These are phyloP conservation scores for Fomitopsis schrenkii DNA, from an alignment of 1,284 basidiomycete species.

Conservation along the genomic window DNA sequence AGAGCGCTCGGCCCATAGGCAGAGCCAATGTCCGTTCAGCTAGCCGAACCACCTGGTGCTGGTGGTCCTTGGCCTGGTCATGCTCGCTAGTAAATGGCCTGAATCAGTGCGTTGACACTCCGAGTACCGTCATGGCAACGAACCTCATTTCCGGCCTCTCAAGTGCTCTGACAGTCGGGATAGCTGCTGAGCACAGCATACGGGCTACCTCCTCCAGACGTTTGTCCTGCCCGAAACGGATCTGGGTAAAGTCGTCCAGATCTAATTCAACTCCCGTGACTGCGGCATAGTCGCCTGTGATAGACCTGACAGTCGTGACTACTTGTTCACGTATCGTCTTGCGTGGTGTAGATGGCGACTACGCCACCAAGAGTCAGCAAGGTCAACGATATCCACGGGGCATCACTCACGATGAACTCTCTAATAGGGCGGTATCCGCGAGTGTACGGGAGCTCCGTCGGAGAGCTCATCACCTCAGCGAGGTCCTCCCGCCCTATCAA, in stretches of 20 bases:
- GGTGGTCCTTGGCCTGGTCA: slow-evolving; percentile 78
- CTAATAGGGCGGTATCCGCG: slow-evolving; percentile 53
- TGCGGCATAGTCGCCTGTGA: slow-evolving; percentile 48
- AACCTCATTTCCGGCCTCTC: slow-evolving; percentile 75
- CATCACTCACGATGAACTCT: slow-evolving; percentile 50
- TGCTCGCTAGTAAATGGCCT: slow-evolving; percentile 53
- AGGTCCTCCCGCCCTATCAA: slow-evolving; percentile 82
- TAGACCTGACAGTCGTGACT: slow-evolving; percentile 43
- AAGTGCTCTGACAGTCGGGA: slow-evolving; percentile 61
- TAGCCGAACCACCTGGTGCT: slow-evolving; percentile 72
- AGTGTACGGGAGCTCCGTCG: slow-evolving; percentile 38
- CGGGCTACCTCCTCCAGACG: slow-evolving; percentile 84
- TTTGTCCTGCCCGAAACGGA: slow-evolving; percentile 84
- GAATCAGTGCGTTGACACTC: slow-evolving; percentile 4
- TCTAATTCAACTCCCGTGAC: slow-evolving; percentile 70
- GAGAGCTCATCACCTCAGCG: slow-evolving; percentile 49
- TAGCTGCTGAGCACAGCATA: slow-evolving; percentile 76
- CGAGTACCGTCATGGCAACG: slow-evolving; percentile 18
- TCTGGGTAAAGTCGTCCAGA: slow-evolving; percentile 70
- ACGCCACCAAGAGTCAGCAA: not conserved
- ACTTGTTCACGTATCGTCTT: slow-evolving; percentile 49
- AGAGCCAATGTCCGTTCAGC: slow-evolving; percentile 84
- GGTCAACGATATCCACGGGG: not conserved
- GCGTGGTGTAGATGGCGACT: slow-evolving; percentile 44
- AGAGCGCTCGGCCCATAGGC: slow-evolving; percentile 84